Base-by-base conservation (phyloP, 176 grass and related monocot genomes). In the Ensete ventricosum region DNA sequence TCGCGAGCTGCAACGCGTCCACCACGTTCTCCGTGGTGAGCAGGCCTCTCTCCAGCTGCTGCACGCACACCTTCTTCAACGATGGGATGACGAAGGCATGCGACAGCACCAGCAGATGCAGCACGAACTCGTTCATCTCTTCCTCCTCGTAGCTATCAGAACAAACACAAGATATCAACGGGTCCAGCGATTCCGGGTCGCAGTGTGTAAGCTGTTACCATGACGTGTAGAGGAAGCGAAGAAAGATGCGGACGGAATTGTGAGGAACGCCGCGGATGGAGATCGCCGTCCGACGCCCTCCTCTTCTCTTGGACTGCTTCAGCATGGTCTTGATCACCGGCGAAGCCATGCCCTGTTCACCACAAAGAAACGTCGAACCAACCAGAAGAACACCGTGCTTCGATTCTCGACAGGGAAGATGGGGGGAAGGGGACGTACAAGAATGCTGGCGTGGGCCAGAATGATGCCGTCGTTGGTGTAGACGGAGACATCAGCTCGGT, bases 181-280 rank as follows among this genome's bases (percentile, higher is more conserved):
- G 9, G n/a, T 23, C 52, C 14, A 17, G 64, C 21, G 64, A n/a
- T 6, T 81, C 43, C 13, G 0, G 76, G 54, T 8, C 17, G 51
- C 14, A 69, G 58, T 67, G 67, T 22, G 8, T 77, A 24, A 53
- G 12, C 21, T 73, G 65, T 67, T 92, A 92, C 86, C 89, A 64
- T 60, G 88, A 87, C 59, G 89, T 87, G 49, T 96, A 96, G 50
- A 92, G 87, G 69, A 88, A 92, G 67, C 89, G 88, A 76, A 96
- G 82, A 76, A 96, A 92, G 22, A 88, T 83, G 77, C 55, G 73
- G 51, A 84, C 80, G 1, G 92, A 87, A 63, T 85, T 68, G 34
- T 90, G 75, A 22, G 92, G 83, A 0, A 84, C 87, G 2, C 87
- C 89, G 14, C 84, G 54, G 17, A 96, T 84, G 19, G 62, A 79